Conservation (phyloP, 2,329 filamentous ascomycete genomes). For the Amylocarpus encephaloides region DNA sequence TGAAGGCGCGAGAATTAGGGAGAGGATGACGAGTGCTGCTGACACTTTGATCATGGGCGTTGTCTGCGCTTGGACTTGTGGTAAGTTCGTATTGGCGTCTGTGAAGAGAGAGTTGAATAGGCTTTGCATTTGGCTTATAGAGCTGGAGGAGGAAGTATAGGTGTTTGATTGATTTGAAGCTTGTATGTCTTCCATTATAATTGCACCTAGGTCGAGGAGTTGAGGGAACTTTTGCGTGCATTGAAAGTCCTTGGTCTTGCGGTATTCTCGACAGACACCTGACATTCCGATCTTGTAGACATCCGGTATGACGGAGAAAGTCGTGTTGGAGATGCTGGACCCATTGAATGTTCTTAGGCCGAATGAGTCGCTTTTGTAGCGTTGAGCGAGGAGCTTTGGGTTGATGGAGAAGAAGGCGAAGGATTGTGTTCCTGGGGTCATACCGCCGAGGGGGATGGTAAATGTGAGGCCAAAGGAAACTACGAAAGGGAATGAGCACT, state of each 20-base stretch:
- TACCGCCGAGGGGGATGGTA: neutral
- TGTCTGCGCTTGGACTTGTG: neutral
- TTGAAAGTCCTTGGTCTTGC: neutral
- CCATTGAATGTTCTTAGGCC: neutral
- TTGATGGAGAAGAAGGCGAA: neutral
- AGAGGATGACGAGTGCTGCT: neutral
- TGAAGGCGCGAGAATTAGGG: neutral
- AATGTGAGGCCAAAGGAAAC: neutral
- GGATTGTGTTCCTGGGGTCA: neutral
- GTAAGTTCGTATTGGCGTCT: no score
- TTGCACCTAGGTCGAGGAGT: neutral
- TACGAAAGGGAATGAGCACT: neutral
- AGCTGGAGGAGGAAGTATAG: no score
- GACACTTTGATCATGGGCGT: neutral
- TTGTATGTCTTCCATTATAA: neutral
- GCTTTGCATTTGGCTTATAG: no score
- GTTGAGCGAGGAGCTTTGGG: neutral
- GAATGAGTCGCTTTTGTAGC: neutral
- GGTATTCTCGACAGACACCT: constrained; percentile 1
- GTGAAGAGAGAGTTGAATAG: no score
- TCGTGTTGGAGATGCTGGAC: neutral
- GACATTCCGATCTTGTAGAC: neutral
- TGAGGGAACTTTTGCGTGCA: constrained; percentile 1
- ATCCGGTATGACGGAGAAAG: neutral
- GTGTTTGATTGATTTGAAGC: neutral